These are phyloP conservation scores for Porodaedalea pini DNA, from an alignment of 1,284 basidiomycete species.

Conservation along the genomic window DNA sequence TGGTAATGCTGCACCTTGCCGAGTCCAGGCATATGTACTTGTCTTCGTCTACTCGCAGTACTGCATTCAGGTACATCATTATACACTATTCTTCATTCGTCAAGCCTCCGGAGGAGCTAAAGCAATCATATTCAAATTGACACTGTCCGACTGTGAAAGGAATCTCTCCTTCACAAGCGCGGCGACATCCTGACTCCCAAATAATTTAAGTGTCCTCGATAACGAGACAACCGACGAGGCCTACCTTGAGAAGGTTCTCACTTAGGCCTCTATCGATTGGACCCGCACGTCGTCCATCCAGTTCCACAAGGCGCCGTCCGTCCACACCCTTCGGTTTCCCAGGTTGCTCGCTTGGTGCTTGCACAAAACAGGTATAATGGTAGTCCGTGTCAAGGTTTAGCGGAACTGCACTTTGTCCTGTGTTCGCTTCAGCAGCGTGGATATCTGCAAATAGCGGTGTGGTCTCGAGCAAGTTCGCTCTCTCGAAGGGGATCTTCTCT, in stretches of 20 bases:
- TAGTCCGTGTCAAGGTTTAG: slow-evolving; percentile 61
- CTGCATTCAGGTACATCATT: background rate
- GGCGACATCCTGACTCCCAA: slow-evolving; percentile 57
- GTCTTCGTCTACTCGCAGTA: background rate
- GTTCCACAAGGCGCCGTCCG: slow-evolving; percentile 62
- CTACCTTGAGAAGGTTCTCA: slow-evolving; percentile 56
- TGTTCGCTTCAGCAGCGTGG: slow-evolving; percentile 64
- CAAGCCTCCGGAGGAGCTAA: slow-evolving; percentile 9
- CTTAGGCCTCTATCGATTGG: slow-evolving; percentile 77
- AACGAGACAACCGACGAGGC: slow-evolving; percentile 21
- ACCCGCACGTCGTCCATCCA: slow-evolving; percentile 74
- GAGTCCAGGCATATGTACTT: background rate
- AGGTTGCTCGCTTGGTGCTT: slow-evolving; percentile 47
- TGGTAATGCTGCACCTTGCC: background rate
- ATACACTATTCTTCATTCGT: background rate
- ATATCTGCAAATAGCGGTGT: slow-evolving; percentile 74
- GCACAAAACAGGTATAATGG: slow-evolving; percentile 85
- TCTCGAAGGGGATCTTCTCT: slow-evolving; percentile 67
- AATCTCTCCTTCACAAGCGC: slow-evolving; percentile 65
- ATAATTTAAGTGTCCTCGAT: slow-evolving; percentile 1
- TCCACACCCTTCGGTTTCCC: slow-evolving; percentile 31
- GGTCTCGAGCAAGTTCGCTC: slow-evolving; percentile 70
- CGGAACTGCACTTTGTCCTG: slow-evolving; percentile 64
- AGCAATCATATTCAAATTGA: slow-evolving; percentile 45
- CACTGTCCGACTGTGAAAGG: slow-evolving; percentile 49